Base-by-base conservation (phyloP, 768 basidiomycete species). In the Boletus edulis region DNA sequence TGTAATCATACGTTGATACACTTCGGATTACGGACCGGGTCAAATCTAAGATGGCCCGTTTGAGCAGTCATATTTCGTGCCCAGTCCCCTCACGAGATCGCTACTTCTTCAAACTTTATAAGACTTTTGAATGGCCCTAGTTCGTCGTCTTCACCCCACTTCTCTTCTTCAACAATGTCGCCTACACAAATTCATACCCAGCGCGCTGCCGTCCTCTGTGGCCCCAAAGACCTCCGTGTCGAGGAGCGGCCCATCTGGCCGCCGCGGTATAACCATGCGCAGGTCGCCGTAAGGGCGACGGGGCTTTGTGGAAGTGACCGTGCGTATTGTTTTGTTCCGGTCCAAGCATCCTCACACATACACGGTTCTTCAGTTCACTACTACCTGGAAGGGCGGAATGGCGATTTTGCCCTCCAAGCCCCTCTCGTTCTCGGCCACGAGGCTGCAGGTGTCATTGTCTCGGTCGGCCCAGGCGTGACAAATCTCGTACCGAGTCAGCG, bases 371-470 rank as follows among this genome's bases (percentile, higher is more conserved):
- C 62, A 95, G 93, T 95, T 11, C 95, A 97, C 72, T 97, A 98
- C 75, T 97, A 89, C 73, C 71, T 76, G 32, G 86, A 94, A 63
- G 94, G 89, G 20, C 83, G 91, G 41, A 98, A 97, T 70, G 95
- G 94, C 46, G 91, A 93, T 70, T 97, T 95, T 73, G 87, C 85
- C 48, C 78, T 97, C 58, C 87, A 84, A 56, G 78, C 84, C 7
- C 94, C 95, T 5, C 83, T 98, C 55, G 87, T 94, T 44, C 87
- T 98, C 32, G 96, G 95, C 24, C 95, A 98, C 72, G 95, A 98
- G 76, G 81, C 94, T 0, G 84, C 91, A n/a, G 95, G 94, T 34
- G 72, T 91, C 65, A 76, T 98, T 64, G 86, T 87, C 52, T 86
- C 91, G n/a, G 78, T 96, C 54, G 89, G 90, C 12, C 80, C 86